These are phyloP conservation scores for Colletotrichum falcatum DNA, from an alignment of 2,329 filamentous ascomycete genomes.

Conservation along the genomic window DNA sequence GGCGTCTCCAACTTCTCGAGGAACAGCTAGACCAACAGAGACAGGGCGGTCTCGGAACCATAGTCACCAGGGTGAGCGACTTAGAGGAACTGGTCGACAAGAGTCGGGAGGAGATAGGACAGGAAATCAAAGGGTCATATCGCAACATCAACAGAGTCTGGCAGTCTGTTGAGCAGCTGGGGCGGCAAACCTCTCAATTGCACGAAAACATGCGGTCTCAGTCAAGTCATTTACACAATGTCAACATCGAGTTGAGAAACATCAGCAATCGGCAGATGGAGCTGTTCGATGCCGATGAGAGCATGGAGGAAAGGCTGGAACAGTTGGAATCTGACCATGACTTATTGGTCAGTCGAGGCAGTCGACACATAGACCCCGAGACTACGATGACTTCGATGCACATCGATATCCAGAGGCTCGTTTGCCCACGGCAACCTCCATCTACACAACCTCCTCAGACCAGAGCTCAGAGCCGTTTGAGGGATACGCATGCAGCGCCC, in stretches of 20 bases:
- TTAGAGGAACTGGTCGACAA: slow-evolving; percentile 67
- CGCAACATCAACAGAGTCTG: slow-evolving; percentile 66
- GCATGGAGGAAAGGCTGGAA: slow-evolving; percentile 67
- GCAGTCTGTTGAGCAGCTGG: slow-evolving; percentile 62
- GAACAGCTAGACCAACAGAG: slow-evolving; percentile 55
- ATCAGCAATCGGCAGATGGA: slow-evolving; percentile 63
- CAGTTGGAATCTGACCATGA: slow-evolving; percentile 56
- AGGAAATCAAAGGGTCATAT: slow-evolving; percentile 67
- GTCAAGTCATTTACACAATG: slow-evolving; percentile 54
- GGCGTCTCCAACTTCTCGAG: slow-evolving; percentile 59
- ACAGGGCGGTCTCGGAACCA: slow-evolving; percentile 52
- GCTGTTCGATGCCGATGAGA: slow-evolving; percentile 62
- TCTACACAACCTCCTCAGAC: background rate
- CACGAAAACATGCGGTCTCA: slow-evolving; percentile 55
- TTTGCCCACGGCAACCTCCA: slow-evolving; percentile 9
- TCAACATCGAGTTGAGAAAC: slow-evolving; percentile 58
- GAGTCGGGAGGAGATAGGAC: slow-evolving; percentile 61
- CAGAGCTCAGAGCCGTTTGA: background rate
- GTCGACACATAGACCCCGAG: slow-evolving; percentile 24
- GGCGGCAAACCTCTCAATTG: slow-evolving; percentile 51
- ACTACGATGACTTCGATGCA: background rate
- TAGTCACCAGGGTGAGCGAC: slow-evolving; percentile 60
- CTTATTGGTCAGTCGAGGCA: slow-evolving; percentile 10
- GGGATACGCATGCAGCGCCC: too few relatives aligned
- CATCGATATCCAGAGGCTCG: background rate